Conservation (phyloP, 169 alveolate genomes). For the Plasmodium vinckei region DNA sequence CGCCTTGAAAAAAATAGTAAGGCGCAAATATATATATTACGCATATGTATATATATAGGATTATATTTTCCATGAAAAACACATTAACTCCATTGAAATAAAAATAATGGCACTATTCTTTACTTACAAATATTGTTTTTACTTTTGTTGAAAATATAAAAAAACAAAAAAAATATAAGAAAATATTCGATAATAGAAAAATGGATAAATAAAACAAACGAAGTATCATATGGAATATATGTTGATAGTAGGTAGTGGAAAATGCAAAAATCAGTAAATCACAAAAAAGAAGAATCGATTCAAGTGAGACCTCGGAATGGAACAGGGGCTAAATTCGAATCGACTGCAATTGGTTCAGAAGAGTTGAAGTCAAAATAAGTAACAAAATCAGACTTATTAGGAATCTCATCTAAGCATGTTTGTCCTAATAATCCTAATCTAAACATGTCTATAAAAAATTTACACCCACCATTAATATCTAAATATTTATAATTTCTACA, state of each 20-base stretch:
- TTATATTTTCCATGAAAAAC: no score
- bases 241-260: neutral
- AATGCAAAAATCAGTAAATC: neutral
- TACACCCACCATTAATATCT: constrained; percentile 76
- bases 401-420: constrained; percentile 40
- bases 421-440: constrained; percentile 65
- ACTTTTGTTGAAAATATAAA: no score
- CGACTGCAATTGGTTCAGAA: constrained; percentile 26
- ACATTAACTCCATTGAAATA: no score
- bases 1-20: no score
- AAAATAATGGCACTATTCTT: no score
- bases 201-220: no score
- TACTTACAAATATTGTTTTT: no score
- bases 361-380: constrained; percentile 65
- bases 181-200: no score
- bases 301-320: constrained; percentile 60
- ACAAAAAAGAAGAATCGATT: neutral
- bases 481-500: constrained; percentile 66
- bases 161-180: neutral
- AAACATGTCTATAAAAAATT: constrained; percentile 58
- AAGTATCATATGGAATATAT: no score
- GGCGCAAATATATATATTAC: no score
- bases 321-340: constrained; percentile 3
- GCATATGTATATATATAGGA: no score
- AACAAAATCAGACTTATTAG: constrained; percentile 21